phyloP scores from a whole-genome alignment of 352 stramenopile genomes.

The Pythium sp. region DNA sequence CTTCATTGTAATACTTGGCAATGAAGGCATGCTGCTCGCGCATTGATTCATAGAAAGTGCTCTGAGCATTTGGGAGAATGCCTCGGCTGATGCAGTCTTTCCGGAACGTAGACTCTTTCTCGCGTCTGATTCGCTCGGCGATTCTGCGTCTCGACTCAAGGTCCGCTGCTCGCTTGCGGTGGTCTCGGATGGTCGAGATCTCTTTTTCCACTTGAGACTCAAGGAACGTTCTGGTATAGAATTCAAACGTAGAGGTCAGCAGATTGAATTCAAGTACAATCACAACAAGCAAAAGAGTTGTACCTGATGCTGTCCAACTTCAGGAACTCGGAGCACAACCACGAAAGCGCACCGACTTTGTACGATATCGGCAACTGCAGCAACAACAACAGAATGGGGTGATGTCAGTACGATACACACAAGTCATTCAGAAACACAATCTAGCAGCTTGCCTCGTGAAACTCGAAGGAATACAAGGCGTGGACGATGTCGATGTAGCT shows the following conservation, averaged over 20 bases:
- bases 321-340: slow-evolving; percentile 67
- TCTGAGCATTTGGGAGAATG: slow-evolving; percentile 67
- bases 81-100: slow-evolving; percentile 54
- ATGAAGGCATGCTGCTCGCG: slow-evolving; percentile 65
- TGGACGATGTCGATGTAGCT: slow-evolving; percentile 62
- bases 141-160: slow-evolving; percentile 53
- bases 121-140: slow-evolving; percentile 42
- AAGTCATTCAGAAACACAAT: not conserved
- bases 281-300: not conserved
- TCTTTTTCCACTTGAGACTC: slow-evolving; percentile 61
- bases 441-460: slow-evolving; percentile 41
- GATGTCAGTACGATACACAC: not conserved
- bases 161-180: slow-evolving; percentile 50
- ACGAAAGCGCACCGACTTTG: slow-evolving; percentile 63
- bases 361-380: slow-evolving; percentile 47
- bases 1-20: slow-evolving; percentile 60
- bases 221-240: slow-evolving; percentile 37
- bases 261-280: not conserved
- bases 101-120: slow-evolving; percentile 60
- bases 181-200: slow-evolving; percentile 44
- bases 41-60: slow-evolving; percentile 59
- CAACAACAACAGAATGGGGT: not conserved
- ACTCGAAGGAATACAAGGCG: slow-evolving; percentile 67
- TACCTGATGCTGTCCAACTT: slow-evolving; percentile 52
- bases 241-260: not conserved